Evolutionary conservation across 495 filamentous ascomycete genomes (phyloP).

Genomic region (Talaromyces stipitatus): DNA sequence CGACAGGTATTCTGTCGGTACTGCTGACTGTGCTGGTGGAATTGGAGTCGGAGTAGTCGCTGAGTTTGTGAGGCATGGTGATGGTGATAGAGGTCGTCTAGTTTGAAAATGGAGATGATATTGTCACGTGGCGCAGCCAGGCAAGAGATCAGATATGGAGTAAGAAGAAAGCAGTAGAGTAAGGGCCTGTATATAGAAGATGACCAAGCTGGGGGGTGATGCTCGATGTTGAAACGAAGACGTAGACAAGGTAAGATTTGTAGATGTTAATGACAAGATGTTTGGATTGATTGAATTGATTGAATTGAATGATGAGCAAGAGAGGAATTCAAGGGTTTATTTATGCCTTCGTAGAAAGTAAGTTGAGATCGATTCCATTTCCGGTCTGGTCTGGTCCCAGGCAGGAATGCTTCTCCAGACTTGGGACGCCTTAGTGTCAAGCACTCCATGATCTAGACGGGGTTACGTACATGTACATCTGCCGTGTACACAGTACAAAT

Average conservation of each 20-base stretch:
- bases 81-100: neutral
- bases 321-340: conserved; percentile 1
- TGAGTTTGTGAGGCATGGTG: conserved; percentile 37
- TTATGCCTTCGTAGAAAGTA: conserved; percentile 2
- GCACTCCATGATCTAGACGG: neutral
- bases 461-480: conserved; percentile 3
- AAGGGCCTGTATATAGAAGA: neutral
- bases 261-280: neutral
- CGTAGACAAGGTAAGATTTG: neutral
- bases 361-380: neutral
- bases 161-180: too few species aligned
- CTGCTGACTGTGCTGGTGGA: conserved; percentile 35
- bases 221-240: conserved; percentile 4
- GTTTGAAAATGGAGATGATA: neutral
- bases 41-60: conserved; percentile 38
- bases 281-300: neutral
- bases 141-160: neutral
- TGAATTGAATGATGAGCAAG: neutral
- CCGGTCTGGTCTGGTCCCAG: neutral
- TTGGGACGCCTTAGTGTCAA: neutral
- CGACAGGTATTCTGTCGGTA: conserved; percentile 24
- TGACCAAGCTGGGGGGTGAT: neutral
- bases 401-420: conserved; percentile 4
- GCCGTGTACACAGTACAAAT: neutral
- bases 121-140: neutral